These are phyloP conservation scores for Zygnema cylindricum DNA, from an alignment of 139 green algal species.

Conservation along the genomic window DNA sequence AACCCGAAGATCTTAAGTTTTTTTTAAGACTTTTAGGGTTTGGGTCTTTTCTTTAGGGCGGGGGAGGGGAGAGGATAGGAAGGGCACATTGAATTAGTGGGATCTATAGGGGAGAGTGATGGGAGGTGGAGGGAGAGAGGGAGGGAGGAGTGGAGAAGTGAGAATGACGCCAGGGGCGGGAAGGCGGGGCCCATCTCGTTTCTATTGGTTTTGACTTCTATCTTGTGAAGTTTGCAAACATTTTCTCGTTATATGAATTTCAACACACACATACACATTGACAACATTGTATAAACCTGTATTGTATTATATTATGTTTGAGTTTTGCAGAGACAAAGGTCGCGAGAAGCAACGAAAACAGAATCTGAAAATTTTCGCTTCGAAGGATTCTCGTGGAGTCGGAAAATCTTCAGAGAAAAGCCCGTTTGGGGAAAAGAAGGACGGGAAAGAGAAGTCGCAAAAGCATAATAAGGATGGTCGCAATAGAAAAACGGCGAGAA, in stretches of 20 bases:
- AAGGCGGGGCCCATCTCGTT: too few relatives aligned
- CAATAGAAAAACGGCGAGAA: not conserved
- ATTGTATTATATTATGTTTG: conserved; percentile 11
- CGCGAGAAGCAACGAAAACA: conserved; percentile 59
- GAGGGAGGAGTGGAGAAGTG: too few relatives aligned
- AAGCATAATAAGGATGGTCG: conserved; percentile 6
- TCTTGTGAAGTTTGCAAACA: not conserved
- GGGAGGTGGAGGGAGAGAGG: too few relatives aligned
- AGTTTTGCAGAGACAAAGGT: conserved; percentile 54
- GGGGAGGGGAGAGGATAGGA: too few relatives aligned
- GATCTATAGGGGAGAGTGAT: not conserved
- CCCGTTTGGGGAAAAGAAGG: too few relatives aligned
- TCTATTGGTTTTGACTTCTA: not conserved
- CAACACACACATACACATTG: not conserved
- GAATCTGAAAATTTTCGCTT: conserved; percentile 4
- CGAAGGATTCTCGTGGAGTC: not conserved
- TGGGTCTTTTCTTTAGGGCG: too few relatives aligned
- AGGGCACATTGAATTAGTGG: not conserved
- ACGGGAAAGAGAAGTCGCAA: conserved; percentile 12
- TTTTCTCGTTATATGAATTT: conserved; percentile 16
- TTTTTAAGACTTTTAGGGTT: too few relatives aligned
- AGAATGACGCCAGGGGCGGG: too few relatives aligned
- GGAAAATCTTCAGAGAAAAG: too few relatives aligned
- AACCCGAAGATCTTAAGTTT: too few relatives aligned
- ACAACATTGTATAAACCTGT: not conserved